A percentile compares a stretch with the other conserved stretches of the same genome.
Evolutionary conservation across 2,329 filamentous ascomycete species (phyloP).

Genomic region (Talaromyces sp.): DNA sequence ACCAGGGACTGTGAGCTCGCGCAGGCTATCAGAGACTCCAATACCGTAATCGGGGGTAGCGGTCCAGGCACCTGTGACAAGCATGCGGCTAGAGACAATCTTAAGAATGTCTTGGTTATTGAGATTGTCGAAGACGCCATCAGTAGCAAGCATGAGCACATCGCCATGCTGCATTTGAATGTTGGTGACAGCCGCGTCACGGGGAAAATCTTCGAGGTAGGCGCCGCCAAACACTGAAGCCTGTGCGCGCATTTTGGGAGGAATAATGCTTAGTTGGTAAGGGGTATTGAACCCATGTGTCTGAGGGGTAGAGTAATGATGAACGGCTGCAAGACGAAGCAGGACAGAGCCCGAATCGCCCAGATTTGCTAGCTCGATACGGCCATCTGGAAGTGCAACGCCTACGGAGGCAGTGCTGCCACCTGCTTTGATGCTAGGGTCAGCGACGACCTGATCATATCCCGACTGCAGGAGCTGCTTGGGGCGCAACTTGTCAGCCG

Average conservation of each 20-base stretch:
- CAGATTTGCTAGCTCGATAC: slow-evolving; percentile 85
- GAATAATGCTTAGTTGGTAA: slow-evolving; percentile 88
- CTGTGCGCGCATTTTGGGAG: slow-evolving; percentile 75
- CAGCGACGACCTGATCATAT: slow-evolving; percentile 78
- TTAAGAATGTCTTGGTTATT: slow-evolving; percentile 86
- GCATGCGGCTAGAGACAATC: slow-evolving; percentile 77
- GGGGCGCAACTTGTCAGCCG: slow-evolving; percentile 54
- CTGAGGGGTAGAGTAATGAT: slow-evolving; percentile 80
- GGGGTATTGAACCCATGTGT: slow-evolving; percentile 98
- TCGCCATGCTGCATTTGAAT: slow-evolving; percentile 84
- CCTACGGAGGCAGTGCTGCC: slow-evolving; percentile 93
- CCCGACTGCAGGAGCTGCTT: slow-evolving; percentile 76
- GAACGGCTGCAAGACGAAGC: slow-evolving; percentile 80
- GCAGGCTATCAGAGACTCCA: slow-evolving; percentile 63
- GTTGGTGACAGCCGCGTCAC: slow-evolving; percentile 77
- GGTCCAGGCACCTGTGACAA: slow-evolving; percentile 72
- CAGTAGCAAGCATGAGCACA: slow-evolving; percentile 88
- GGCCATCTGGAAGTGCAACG: slow-evolving; percentile 71
- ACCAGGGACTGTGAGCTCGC: slow-evolving; percentile 54
- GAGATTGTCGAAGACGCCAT: slow-evolving; percentile 95
- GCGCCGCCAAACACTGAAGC: slow-evolving; percentile 81
- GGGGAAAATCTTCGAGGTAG: slow-evolving; percentile 79
- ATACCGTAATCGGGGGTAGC: slow-evolving; percentile 63
- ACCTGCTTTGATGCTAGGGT: slow-evolving; percentile 74
- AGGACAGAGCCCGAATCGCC: slow-evolving; percentile 94